Base-by-base conservation (phyloP, 768 basidiomycete species). In the Tricholoma flavovirens region DNA sequence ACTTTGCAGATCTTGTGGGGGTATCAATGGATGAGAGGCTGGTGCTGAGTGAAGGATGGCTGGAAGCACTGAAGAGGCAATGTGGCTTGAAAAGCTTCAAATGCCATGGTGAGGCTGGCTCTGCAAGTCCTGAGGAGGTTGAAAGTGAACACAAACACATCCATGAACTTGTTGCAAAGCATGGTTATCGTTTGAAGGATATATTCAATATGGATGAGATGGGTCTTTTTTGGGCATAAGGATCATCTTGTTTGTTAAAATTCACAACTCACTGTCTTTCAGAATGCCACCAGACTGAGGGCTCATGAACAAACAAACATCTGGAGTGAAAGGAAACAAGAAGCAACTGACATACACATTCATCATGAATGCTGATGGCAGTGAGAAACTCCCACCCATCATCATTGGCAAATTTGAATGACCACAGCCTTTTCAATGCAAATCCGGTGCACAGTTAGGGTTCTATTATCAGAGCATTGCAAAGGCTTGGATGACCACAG, bases 401-500 rank as follows among this genome's bases (percentile, higher is more conserved):
- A 26, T 70, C 55, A 75, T 74, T 61, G 74, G 70, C 19, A 71
- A 70, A 55, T 58, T 63, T 2, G 45, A 54, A 30, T 32, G 56
- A 40, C 74, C 73, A 17, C 58, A 62, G 11, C 56, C 63, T 19
- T 74, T 73, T 52, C 49, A 61, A 5, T 65, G 64, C 30, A 69
- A 71, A 49, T 58, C 59, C 30, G 71, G 62, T 19, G 55, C 35
- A n/a, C n/a, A n/a, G n/a, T n/a, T n/a, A n/a, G n/a, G n/a, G n/a
- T n/a, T n/a, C n/a, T n/a, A n/a, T n/a, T 75, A 75, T 53, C 61
- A 59, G 14, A 70, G 67, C 61, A 76, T 74, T 62, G 62, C 60
- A 24, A 76, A 69, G 51, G 69, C 71, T 2, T 75, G 71, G 72
- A 76, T 75, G 73, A 73, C 67, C 1, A 35, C 63, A 2, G 42